Percentiles rank a stretch among this genome's conserved stretches.
Evolutionary conservation across 257 asterid species (phyloP).

Genomic region (Scutellaria baicalensis): DNA sequence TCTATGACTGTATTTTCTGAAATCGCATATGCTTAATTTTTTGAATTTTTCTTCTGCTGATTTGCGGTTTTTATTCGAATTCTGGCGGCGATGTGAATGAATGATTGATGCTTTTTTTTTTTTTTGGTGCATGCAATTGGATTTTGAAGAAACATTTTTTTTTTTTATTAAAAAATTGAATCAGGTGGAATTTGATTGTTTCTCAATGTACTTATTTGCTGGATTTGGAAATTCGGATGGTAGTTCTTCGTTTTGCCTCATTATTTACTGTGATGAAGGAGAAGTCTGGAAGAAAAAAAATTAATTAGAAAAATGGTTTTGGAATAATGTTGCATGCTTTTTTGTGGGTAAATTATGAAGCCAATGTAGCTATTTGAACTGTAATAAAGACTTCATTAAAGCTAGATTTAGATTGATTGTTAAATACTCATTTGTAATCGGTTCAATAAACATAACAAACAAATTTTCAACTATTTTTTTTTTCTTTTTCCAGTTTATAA

Average conservation of each 20-base stretch:
- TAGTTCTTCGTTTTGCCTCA: background rate
- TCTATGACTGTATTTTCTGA: conserved; percentile 17
- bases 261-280: background rate
- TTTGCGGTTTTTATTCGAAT: background rate
- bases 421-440: background rate
- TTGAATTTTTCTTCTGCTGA: background rate
- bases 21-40: background rate
- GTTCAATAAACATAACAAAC: background rate
- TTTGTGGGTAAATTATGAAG: background rate
- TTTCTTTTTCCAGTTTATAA: background rate
- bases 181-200: conserved; percentile 5
- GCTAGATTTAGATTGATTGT: background rate
- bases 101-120: background rate
- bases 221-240: background rate
- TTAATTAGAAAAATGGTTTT: background rate
- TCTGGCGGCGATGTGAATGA: background rate
- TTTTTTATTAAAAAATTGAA: background rate
- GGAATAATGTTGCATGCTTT: background rate
- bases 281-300: no score
- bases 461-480: background rate
- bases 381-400: no score
- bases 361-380: background rate
- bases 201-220: background rate
- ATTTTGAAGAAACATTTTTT: background rate
- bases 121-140: conserved; percentile 2